Conservation (phyloP, 495 filamentous ascomycete species). For the Neurospora sp. region DNA sequence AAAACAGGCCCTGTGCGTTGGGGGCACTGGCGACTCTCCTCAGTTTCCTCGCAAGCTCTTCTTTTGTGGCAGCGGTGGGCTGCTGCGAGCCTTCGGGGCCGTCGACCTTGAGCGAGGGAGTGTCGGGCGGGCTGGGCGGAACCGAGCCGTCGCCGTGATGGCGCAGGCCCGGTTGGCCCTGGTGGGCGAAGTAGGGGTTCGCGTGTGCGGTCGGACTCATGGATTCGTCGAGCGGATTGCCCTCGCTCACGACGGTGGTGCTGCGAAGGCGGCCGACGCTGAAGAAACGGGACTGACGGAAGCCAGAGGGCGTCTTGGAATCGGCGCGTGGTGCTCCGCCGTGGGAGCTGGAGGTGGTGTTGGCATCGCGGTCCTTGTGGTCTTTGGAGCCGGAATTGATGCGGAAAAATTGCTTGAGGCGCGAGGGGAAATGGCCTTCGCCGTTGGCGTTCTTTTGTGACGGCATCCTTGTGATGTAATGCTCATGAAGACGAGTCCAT, state of each 20-base stretch:
- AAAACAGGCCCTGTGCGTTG: slow-evolving; percentile 91
- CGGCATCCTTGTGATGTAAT: slow-evolving; percentile 22
- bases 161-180: slow-evolving; percentile 82
- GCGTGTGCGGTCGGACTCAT: slow-evolving; percentile 89
- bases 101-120: slow-evolving; percentile 64
- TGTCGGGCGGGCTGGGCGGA: slow-evolving; percentile 94
- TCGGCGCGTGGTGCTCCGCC: slow-evolving; percentile 21
- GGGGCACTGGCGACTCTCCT: slow-evolving; percentile 91
- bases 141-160: slow-evolving; percentile 93
- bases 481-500: slow-evolving; percentile 24
- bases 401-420: slow-evolving; percentile 95
- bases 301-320: slow-evolving; percentile 46
- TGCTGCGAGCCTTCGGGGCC: slow-evolving; percentile 56
- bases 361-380: slow-evolving; percentile 32
- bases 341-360: slow-evolving; percentile 15
- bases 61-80: slow-evolving; percentile 71
- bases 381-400: slow-evolving; percentile 53
- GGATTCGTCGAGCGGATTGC: slow-evolving; percentile 77
- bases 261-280: slow-evolving; percentile 68
- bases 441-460: slow-evolving; percentile 32
- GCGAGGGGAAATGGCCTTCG: slow-evolving; percentile 66
- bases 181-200: slow-evolving; percentile 95
- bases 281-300: slow-evolving; percentile 77
- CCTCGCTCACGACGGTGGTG: slow-evolving; percentile 86
- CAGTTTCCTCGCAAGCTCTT: slow-evolving; percentile 85